Conservation (phyloP, 352 stramenopile species). For the Phytophthora pseudosyringae region DNA sequence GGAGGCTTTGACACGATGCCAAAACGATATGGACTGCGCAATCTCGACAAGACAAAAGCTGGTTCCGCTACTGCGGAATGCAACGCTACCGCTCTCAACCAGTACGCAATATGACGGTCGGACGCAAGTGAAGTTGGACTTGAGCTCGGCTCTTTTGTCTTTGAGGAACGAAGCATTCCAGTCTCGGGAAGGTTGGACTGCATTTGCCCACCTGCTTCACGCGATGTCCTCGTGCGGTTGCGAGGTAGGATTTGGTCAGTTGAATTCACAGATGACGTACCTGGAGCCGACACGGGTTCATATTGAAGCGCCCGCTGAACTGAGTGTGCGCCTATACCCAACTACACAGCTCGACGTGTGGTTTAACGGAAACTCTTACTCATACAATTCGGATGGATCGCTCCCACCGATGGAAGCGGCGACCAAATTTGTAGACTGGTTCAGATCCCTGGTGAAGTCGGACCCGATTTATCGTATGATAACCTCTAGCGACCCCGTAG, state of each 20-base stretch:
- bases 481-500: not conserved
- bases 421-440: conserved; percentile 19
- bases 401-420: not conserved
- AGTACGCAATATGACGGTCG: not conserved
- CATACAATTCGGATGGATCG: conserved; percentile 9
- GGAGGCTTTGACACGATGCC: conserved; percentile 26
- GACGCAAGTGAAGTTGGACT: conserved; percentile 5
- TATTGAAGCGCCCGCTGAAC: conserved; percentile 9
- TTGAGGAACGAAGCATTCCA: conserved; percentile 13
- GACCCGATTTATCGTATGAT: conserved; percentile 13
- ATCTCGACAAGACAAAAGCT: conserved; percentile 18
- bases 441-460: not conserved
- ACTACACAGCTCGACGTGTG: conserved; percentile 15
- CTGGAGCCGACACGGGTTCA: conserved; percentile 15
- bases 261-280: not conserved
- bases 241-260: conserved; percentile 21
- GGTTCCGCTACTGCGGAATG: conserved; percentile 19
- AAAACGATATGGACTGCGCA: conserved; percentile 25
- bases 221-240: conserved; percentile 11
- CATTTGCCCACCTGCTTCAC: conserved; percentile 18
- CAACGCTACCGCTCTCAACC: conserved; percentile 10
- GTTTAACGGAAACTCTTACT: conserved; percentile 13
- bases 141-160: conserved; percentile 20
- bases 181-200: conserved; percentile 25
- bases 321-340: conserved; percentile 21